These are phyloP conservation scores for Dichomitus squalens DNA, from an alignment of 1,284 basidiomycete genomes.

Conservation along the genomic window DNA sequence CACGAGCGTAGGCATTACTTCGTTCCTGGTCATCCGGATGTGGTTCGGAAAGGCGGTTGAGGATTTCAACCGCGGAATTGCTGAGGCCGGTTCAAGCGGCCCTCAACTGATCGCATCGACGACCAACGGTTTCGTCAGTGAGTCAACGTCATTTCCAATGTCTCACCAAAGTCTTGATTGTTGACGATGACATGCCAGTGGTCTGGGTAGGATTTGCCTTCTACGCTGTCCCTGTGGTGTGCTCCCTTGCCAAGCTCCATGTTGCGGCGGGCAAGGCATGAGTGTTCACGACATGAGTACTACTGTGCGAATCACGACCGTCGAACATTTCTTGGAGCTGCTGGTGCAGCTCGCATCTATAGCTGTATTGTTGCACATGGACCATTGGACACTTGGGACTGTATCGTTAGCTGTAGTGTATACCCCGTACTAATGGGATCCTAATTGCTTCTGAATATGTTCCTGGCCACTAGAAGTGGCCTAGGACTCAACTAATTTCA, in stretches of 20 bases:
- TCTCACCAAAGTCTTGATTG: background rate
- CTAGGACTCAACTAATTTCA: too few species aligned
- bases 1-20: conserved; percentile 54
- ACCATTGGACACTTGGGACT: conserved; percentile 12
- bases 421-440: conserved; percentile 1
- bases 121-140: conserved; percentile 77
- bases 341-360: conserved; percentile 4
- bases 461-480: too few species aligned
- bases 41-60: conserved; percentile 79
- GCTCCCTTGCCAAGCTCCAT: conserved; percentile 72
- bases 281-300: background rate
- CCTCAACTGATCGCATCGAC: conserved; percentile 64
- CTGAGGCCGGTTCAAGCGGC: conserved; percentile 49
- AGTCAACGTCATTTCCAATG: conserved; percentile 31
- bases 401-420: conserved; percentile 24
- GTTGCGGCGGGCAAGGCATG: conserved; percentile 40
- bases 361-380: conserved; percentile 7
- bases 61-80: conserved; percentile 72
- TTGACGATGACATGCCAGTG: conserved; percentile 47
- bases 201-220: conserved; percentile 78
- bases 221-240: conserved; percentile 68
- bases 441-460: too few species aligned
- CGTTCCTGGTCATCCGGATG: conserved; percentile 74
- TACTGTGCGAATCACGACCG: background rate
- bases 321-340: background rate